A percentile compares a stretch with the other conserved stretches of the same genome.
Evolutionary conservation across 148 eudicot species (phyloP).

Genomic region (Oxyria digyna): DNA sequence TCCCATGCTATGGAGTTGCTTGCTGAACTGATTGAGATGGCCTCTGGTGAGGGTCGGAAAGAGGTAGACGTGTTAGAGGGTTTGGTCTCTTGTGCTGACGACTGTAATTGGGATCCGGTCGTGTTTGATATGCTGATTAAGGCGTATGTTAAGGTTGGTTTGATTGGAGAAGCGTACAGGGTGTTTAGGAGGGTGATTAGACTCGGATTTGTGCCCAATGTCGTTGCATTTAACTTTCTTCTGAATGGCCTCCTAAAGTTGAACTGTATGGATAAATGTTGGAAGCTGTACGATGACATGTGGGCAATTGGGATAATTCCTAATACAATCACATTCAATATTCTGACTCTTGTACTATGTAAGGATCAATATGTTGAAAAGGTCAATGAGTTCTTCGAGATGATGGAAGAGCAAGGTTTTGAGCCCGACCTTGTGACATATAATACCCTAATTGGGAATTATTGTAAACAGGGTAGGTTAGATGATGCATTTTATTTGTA

Average conservation of each 20-base stretch:
- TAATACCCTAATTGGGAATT: conserved; percentile 62
- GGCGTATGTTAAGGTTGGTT: conserved; percentile 49
- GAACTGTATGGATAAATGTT: conserved; percentile 40
- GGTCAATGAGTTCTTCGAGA: conserved; percentile 67
- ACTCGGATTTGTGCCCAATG: conserved; percentile 46
- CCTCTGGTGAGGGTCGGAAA: conserved; percentile 13
- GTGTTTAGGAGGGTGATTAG: conserved; percentile 51
- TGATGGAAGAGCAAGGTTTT: conserved; percentile 94
- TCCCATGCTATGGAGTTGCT: conserved; percentile 40
- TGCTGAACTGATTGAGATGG: conserved; percentile 40
- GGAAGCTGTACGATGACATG: conserved; percentile 63
- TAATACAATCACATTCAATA: conserved; percentile 68
- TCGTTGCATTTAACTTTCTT: conserved; percentile 57
- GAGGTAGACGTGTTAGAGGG: conserved; percentile 27
- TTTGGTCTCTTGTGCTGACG: conserved; percentile 36
- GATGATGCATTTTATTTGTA: conserved; percentile 75
- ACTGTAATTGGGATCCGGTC: conserved; percentile 83
- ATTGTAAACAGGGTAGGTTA: conserved; percentile 53
- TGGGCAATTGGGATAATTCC: conserved; percentile 43
- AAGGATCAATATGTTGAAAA: conserved; percentile 43
- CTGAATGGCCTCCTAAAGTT: conserved; percentile 53
- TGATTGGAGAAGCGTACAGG: conserved; percentile 44
- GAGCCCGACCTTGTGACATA: conserved; percentile 83
- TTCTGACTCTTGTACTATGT: conserved; percentile 58
- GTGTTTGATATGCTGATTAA: conserved; percentile 79